Conservation (phyloP, 345 rosid genomes). For the Bruguiera parviflora region DNA sequence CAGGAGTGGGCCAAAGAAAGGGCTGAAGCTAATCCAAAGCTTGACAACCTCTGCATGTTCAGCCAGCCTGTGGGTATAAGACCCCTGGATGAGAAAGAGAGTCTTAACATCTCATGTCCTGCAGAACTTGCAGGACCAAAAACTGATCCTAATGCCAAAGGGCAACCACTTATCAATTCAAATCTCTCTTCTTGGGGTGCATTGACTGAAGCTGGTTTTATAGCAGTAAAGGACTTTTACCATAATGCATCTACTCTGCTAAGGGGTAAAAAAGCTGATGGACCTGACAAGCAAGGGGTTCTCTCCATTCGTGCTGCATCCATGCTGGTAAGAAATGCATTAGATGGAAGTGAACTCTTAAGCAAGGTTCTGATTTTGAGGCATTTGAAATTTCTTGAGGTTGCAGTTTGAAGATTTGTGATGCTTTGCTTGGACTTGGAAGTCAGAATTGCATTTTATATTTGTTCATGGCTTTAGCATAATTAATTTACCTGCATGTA, state of each 20-base stretch:
- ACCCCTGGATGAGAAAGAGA: slow-evolving; percentile 47
- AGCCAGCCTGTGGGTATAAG: slow-evolving; percentile 87
- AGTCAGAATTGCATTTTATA: no score
- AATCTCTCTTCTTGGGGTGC: slow-evolving; percentile 40
- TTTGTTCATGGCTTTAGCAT: no score
- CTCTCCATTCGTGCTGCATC: slow-evolving; percentile 89
- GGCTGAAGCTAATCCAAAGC: slow-evolving; percentile 49
- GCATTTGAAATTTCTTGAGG: no score
- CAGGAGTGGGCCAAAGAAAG: slow-evolving; percentile 67
- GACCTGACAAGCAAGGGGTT: slow-evolving; percentile 63
- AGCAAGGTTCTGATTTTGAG: no score
- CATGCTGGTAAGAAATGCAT: slow-evolving; percentile 69
- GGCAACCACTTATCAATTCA: slow-evolving; percentile 31
- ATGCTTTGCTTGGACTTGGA: no score
- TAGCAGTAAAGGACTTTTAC: slow-evolving; percentile 51
- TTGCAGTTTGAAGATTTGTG: no score
- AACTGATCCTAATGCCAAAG: slow-evolving; percentile 39
- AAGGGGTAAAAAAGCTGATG: slow-evolving; percentile 53
- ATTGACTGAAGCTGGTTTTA: slow-evolving; percentile 42
- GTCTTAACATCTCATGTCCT: slow-evolving; percentile 23
- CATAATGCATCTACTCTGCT: slow-evolving; percentile 52
- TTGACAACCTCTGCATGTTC: slow-evolving; percentile 56
- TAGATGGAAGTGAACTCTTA: neutral
- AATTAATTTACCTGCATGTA: no score
- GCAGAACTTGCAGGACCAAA: slow-evolving; percentile 29